Evolutionary conservation across 192 early-diverging fungal genomes (phyloP).

Genomic region (Linnemannia elongata): DNA sequence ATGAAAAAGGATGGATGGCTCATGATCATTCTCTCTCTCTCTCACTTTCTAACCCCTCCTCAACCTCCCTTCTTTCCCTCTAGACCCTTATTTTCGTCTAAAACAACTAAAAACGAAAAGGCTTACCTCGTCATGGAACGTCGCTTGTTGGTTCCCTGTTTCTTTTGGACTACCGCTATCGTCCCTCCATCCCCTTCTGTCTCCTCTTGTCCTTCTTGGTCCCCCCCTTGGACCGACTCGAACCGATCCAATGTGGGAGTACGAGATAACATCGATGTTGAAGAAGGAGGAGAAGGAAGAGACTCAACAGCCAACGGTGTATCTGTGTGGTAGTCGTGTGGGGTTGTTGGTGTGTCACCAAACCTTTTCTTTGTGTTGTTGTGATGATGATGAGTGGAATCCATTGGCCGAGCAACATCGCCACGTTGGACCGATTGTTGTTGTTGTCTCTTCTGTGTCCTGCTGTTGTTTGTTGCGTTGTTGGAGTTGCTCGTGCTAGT

Average conservation of each 20-base stretch:
- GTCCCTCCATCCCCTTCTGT: background rate
- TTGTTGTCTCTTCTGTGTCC: background rate
- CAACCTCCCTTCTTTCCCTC: background rate
- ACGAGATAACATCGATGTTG: background rate
- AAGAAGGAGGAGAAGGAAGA: too few relatives aligned
- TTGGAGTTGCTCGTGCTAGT: background rate
- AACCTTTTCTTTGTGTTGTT: background rate
- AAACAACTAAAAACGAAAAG: background rate
- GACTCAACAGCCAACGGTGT: background rate
- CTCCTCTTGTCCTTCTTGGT: background rate
- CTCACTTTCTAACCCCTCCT: background rate
- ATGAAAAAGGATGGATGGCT: background rate
- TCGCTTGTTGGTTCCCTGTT: background rate
- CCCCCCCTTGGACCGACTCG: background rate
- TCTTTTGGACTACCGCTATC: background rate
- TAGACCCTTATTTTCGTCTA: slow-evolving; percentile 7
- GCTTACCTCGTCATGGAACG: slow-evolving; percentile 5
- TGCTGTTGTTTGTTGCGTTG: background rate
- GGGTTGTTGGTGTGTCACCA: background rate
- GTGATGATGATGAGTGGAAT: background rate
- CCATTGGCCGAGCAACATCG: background rate
- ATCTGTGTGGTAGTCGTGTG: background rate
- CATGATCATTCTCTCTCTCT: background rate
- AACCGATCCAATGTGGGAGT: slow-evolving; percentile 2
- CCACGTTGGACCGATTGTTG: background rate